Evolutionary conservation across 1,284 basidiomycete genomes (phyloP).

Genomic region (Porodaedalea pini): DNA sequence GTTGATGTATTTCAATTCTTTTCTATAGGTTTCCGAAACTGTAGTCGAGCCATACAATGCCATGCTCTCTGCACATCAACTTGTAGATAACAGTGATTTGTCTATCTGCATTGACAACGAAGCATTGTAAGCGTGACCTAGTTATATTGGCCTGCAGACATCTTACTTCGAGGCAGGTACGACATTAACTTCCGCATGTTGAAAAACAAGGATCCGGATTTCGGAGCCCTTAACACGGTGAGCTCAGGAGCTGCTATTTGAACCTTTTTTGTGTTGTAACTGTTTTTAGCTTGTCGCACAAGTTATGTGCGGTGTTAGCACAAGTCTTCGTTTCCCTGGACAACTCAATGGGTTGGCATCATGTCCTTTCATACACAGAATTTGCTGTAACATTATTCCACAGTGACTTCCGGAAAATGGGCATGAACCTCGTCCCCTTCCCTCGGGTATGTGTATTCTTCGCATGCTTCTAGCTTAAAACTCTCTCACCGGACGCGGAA

Average conservation of each 20-base stretch:
- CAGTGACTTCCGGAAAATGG: constrained; percentile 90
- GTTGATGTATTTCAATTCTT: background rate
- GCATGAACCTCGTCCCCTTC: constrained; percentile 91
- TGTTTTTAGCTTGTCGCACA: constrained; percentile 63
- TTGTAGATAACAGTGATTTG: constrained; percentile 88
- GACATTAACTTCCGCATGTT: constrained; percentile 78
- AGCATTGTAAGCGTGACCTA: constrained; percentile 58
- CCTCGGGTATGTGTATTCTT: constrained; percentile 59
- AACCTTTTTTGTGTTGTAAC: constrained; percentile 12
- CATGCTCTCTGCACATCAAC: constrained; percentile 85
- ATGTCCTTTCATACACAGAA: background rate
- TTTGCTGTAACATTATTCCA: constrained; percentile 1
- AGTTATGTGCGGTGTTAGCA: constrained; percentile 89
- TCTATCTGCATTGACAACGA: constrained; percentile 94
- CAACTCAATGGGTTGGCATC: constrained; percentile 75
- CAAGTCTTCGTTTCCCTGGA: constrained; percentile 90
- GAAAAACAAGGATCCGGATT: constrained; percentile 68
- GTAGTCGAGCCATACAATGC: constrained; percentile 96
- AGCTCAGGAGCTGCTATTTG: constrained; percentile 31
- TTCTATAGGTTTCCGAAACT: constrained; percentile 80
- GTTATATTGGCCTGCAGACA: background rate
- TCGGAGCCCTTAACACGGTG: constrained; percentile 77
- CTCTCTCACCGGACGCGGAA: background rate
- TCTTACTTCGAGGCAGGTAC: constrained; percentile 38
- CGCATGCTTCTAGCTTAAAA: constrained; percentile 1